Evolutionary conservation across 306 rosid genomes (phyloP), one percentile per base, ranked within the genome.

Genomic region (Casuarina equisetifolia): DNA sequence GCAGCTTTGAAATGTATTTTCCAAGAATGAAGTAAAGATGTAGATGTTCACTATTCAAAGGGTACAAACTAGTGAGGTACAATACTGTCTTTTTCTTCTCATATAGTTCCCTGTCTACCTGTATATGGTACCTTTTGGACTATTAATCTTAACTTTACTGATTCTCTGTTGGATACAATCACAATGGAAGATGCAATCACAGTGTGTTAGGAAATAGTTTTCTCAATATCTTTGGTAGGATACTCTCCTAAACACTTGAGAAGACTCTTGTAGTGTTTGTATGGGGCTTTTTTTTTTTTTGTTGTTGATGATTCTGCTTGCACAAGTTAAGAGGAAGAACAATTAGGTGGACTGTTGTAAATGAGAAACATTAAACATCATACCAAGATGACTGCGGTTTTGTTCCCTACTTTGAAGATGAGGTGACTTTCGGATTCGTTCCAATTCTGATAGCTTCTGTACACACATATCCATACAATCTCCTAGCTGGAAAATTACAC

Each of bases 51-150:
- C 77, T 49, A 70, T 76, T 79, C 80, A 51, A 80, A 80, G 75
- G 75, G 70, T 83, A 3, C 76, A 77, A 75, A 85, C 77, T 82
- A 67, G 98, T 93, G 76, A 91, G 96, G 82, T 69, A 70, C 39
- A 15, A 2, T 44, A 44, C 59, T 11, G 6, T 3, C n/a, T 68
- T 74, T 49, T 25, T 25, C 32, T 45, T 40, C 49, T 64, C 32
- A 40, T 20, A n/a, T 15, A 9, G 6, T 17, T 8, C 17, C 3
- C 46, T 40, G 49, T 64, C 46, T 25, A 25, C 32, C 32, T 39
- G 1, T 64, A 39, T 64, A 1, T 64, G 49, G 32, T 8, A 16
- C 12, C 16, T 25, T 25, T 17, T 40, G 6, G 45, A 64, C 12
- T 12, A 13, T 64, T 64, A 39, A 39, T 6, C 40, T 64, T 43